Evolutionary conservation across 768 basidiomycete species (phyloP), one percentile per base, ranked within the genome.

Genomic region (Serendipita indica): DNA sequence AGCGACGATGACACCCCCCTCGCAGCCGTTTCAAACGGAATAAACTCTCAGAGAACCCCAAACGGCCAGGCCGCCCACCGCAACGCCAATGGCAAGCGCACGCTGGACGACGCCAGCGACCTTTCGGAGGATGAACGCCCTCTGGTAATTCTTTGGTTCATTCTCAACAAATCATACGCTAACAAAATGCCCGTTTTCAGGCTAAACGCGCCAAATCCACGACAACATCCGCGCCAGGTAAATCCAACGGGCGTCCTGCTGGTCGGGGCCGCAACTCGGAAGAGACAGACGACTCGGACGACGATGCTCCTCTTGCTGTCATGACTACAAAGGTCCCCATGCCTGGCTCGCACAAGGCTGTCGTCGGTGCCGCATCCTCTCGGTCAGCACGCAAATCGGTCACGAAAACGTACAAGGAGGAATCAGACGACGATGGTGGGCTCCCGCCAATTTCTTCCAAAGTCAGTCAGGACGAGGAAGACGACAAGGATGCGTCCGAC

Each of bases 401-500:
- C 73, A 76, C 28, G 74, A 73, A 39, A 64, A 63, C 49, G 65
- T 71, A 66, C 20, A 63, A 60, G 27, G 62, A 61, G 7, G 39
- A 45, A 22, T 20, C 33, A 2, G 52, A 57, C 10, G 30, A 18
- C 34, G 65, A 62, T 57, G 71, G 73, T 62, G 16, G 37, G 12
- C 60, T 63, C 14, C 72, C 70, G 58, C 65, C 66, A 45, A 69
- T 28, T 54, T 54, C 49, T n/a, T 54, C 49, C 22, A 54, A 54
- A 33, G 49, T 28, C 49, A 54, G 49, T 54, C 18, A 73, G 22
- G 72, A 72, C 37, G 63, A 65, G 54, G 69, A 72, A 25, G 66
- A 63, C 7, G 64, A 65, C n/a, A 66, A 67, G 60, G 71, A 69
- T 28, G 70, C 71, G 56, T 77, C 77, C 32, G 72, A 75, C 61